Evolutionary conservation across 805 yeast genomes (phyloP).

Genomic region (Ogataea kodamae): DNA sequence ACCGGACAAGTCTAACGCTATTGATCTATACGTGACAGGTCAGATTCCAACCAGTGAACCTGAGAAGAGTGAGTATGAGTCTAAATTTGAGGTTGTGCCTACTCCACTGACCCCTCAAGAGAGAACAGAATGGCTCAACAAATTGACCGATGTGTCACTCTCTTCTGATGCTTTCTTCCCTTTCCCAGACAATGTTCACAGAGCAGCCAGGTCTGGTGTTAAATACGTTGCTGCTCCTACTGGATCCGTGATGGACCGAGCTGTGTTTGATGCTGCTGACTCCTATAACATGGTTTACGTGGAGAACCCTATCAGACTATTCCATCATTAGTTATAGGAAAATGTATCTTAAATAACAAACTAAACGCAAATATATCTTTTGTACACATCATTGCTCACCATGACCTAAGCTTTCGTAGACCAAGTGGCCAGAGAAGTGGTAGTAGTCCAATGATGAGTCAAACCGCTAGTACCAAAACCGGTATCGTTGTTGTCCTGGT

Average conservation of each 20-base stretch:
- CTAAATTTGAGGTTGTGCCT: slow-evolving; percentile 83
- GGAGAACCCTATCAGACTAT: slow-evolving; percentile 94
- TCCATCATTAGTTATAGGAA: slow-evolving; percentile 72
- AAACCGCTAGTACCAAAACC: slow-evolving; percentile 42
- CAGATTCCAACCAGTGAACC: slow-evolving; percentile 92
- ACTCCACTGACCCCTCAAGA: slow-evolving; percentile 77
- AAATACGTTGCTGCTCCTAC: slow-evolving; percentile 95
- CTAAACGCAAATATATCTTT: slow-evolving; percentile 11
- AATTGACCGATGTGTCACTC: slow-evolving; percentile 81
- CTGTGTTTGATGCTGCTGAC: slow-evolving; percentile 94
- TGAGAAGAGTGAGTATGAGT: slow-evolving; percentile 86
- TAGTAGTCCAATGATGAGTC: slow-evolving; percentile 46
- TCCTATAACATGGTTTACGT: slow-evolving; percentile 85
- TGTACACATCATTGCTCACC: slow-evolving; percentile 8
- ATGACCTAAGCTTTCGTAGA: slow-evolving; percentile 43
- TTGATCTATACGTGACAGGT: slow-evolving; percentile 86
- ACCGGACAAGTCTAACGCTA: slow-evolving; percentile 97
- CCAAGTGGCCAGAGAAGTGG: slow-evolving; percentile 42
- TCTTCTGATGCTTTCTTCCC: slow-evolving; percentile 99
- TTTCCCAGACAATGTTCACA: slow-evolving; percentile 97
- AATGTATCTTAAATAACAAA: slow-evolving; percentile 10
- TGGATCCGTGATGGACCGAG: slow-evolving; percentile 97
- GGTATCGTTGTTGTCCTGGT: slow-evolving; percentile 79
- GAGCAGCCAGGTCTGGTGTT: slow-evolving; percentile 97
- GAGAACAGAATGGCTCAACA: slow-evolving; percentile 80